Conservation (phyloP, 257 asterid species). For the Solanum etuberosum region DNA sequence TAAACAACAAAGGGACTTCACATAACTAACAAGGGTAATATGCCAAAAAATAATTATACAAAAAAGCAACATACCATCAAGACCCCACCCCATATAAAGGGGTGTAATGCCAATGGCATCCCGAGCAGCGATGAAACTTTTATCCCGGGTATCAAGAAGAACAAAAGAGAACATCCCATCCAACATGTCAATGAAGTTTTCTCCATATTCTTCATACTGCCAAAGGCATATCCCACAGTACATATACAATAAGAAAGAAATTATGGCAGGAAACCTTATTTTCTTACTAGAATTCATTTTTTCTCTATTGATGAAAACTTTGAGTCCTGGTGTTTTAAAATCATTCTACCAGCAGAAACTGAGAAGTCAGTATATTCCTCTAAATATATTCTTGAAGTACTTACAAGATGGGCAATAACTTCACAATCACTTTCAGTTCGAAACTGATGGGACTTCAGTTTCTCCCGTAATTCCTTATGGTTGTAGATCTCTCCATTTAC, state of each 20-base stretch:
- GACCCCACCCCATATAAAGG: constrained; percentile 98
- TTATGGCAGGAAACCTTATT: neutral
- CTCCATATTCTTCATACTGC: constrained; percentile 97
- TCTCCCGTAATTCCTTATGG: constrained; percentile 67
- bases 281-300: neutral
- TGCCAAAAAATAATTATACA: neutral
- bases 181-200: constrained; percentile 85
- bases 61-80: constrained; percentile 58
- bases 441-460: constrained; percentile 64
- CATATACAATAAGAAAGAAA: neutral
- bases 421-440: constrained; percentile 98
- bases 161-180: constrained; percentile 99
- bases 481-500: constrained; percentile 98
- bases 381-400: constrained; percentile 8
- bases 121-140: constrained; percentile 97
- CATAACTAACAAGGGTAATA: neutral
- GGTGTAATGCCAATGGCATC: constrained; percentile 99
- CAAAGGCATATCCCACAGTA: neutral
- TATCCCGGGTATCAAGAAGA: constrained; percentile 94
- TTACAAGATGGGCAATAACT: constrained; percentile 97
- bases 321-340: neutral
- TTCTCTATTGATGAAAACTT: neutral
- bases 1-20: neutral
- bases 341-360: neutral
- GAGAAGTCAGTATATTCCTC: neutral